Evolutionary conservation across 2,329 filamentous ascomycete species (phyloP).

Genomic region (Beauveria sp.): DNA sequence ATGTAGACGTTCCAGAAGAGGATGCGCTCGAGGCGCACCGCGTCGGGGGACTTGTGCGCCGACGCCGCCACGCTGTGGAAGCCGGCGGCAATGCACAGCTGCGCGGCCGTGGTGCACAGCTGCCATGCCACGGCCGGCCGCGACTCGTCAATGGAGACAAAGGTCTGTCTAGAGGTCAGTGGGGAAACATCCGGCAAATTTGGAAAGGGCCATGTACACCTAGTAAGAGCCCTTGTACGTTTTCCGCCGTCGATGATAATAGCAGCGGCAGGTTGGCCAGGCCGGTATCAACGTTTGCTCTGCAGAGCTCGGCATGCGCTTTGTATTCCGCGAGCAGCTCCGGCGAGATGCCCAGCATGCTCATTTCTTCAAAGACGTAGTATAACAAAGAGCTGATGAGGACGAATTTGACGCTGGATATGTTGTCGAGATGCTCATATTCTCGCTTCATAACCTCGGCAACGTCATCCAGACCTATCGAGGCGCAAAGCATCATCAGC

Average conservation of each 20-base stretch:
- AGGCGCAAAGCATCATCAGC: constrained; percentile 41
- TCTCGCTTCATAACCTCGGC: constrained; percentile 38
- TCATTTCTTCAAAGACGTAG: constrained; percentile 41
- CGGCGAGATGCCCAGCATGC: constrained; percentile 26
- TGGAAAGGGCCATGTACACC: constrained; percentile 35
- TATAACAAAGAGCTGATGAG: constrained; percentile 42
- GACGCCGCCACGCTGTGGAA: constrained; percentile 42
- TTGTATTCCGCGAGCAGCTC: constrained; percentile 28
- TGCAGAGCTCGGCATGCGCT: constrained; percentile 32
- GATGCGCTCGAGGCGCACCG: constrained; percentile 29
- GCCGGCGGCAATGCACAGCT: constrained; percentile 57
- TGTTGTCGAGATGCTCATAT: constrained; percentile 45
- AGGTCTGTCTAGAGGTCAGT: constrained; percentile 31
- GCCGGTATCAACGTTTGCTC: constrained; percentile 42
- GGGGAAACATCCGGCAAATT: not conserved
- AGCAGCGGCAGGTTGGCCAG: constrained; percentile 47
- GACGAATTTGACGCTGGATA: constrained; percentile 42
- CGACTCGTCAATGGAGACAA: constrained; percentile 54
- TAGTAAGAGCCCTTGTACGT: constrained; percentile 49
- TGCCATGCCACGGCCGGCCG: constrained; percentile 57
- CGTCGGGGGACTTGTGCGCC: constrained; percentile 25
- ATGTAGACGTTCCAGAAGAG: constrained; percentile 47
- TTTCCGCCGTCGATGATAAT: constrained; percentile 45
- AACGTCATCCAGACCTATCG: constrained; percentile 42
- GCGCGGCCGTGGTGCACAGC: constrained; percentile 49